phyloP scores from a whole-genome alignment of 176 grass and related monocot genomes.

The Hsuehochloa calcarea region DNA sequence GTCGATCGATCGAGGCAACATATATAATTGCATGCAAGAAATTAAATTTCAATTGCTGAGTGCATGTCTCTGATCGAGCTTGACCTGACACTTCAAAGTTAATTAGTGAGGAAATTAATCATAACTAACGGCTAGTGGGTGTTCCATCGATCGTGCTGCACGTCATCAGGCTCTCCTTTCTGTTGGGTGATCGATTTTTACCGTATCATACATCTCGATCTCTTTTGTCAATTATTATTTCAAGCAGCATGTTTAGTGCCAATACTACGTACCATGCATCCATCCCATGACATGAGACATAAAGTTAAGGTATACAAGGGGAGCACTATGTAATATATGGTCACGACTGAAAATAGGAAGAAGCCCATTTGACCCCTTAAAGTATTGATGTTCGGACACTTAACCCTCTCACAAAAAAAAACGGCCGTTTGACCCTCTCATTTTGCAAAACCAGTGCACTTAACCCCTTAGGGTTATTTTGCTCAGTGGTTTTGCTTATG shows the following conservation, averaged over 20 bases:
- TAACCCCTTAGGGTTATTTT: no score
- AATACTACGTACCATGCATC: background rate
- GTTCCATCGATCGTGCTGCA: slow-evolving; percentile 11
- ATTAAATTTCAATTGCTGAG: background rate
- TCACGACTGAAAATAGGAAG: no score
- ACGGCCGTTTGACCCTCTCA: no score
- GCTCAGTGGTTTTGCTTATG: no score
- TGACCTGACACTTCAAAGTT: slow-evolving; percentile 12
- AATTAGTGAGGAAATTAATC: slow-evolving; percentile 27
- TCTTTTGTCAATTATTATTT: background rate
- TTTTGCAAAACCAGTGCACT: no score
- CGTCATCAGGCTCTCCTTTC: slow-evolving; percentile 24
- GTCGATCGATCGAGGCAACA: background rate
- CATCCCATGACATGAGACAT: background rate
- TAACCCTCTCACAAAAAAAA: no score
- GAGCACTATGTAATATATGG: background rate
- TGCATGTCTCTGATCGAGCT: background rate
- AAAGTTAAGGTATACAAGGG: background rate
- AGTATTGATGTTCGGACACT: no score
- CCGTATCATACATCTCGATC: background rate
- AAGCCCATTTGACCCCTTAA: no score
- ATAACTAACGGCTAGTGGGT: background rate
- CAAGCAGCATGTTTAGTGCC: no score
- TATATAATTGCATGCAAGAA: slow-evolving; percentile 40
- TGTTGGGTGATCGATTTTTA: slow-evolving; percentile 34